These are phyloP conservation scores for Lepiota venenata DNA, from an alignment of 768 basidiomycete genomes.

Conservation along the genomic window DNA sequence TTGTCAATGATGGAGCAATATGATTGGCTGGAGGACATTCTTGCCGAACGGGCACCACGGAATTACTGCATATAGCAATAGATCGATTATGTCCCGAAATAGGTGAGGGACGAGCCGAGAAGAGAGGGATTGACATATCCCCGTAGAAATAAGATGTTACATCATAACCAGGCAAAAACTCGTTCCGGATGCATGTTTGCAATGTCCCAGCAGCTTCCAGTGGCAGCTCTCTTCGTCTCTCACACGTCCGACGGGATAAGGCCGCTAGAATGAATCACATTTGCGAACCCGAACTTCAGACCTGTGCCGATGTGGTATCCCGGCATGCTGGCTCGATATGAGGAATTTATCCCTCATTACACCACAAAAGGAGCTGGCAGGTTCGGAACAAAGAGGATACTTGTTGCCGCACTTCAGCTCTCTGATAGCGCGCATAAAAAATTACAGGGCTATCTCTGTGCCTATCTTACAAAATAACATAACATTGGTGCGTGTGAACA, in stretches of 20 bases:
- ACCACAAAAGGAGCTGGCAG: too few species aligned
- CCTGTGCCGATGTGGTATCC: too few species aligned
- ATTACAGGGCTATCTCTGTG: too few species aligned
- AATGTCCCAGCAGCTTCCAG: too few species aligned
- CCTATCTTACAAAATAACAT: background rate
- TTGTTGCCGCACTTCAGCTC: too few species aligned
- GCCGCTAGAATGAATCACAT: too few species aligned
- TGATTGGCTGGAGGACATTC: background rate
- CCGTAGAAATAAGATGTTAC: slow-evolving; percentile 1
- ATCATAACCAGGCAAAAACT: background rate
- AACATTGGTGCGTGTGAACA: background rate
- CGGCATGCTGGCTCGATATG: too few species aligned
- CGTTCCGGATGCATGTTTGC: background rate
- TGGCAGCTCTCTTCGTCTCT: too few species aligned
- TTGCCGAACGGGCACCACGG: slow-evolving; percentile 11
- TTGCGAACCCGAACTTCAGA: too few species aligned
- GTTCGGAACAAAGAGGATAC: too few species aligned
- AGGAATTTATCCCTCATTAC: too few species aligned
- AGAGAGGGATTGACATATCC: slow-evolving; percentile 12
- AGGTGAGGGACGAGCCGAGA: background rate
- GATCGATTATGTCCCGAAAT: background rate
- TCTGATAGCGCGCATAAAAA: background rate
- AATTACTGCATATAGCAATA: background rate
- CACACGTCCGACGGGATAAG: too few species aligned
- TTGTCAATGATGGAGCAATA: background rate